Evolutionary conservation across 2,329 filamentous ascomycete species (phyloP), one percentile per base, ranked within the genome.

Genomic region (Allantophomopsis lycopodina): DNA sequence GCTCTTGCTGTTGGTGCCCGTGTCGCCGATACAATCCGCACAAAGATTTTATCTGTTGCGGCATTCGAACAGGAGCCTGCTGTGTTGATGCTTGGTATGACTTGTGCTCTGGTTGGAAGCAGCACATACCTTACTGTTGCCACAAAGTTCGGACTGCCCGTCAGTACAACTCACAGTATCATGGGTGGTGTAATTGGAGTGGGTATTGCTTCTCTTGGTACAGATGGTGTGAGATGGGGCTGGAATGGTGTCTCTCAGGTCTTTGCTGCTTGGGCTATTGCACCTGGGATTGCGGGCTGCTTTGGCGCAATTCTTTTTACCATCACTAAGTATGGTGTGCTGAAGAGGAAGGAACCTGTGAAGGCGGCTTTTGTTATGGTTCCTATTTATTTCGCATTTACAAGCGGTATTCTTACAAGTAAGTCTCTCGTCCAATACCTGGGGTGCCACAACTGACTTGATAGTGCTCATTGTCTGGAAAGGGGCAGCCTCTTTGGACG

Each of bases 131-230:
- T 78, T n/a, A 74, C 72, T 43, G 53, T 73, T 44, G 67, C 68
- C 32, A 77, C 73, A 3, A 55, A 53, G 32, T 51, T 68, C 45
- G 71, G 71, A 31, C 62, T 75, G 46, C 74, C 73, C 30, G 72
- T 77, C 15, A 76, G 71, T 0, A 76, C 74, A 4, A 78, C 73
- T 2, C 72, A 77, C 53, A 73, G 71, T 11, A 66, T 77, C 43
- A 66, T 77, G 44, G 71, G 70, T 14, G 71, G 71, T 45, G 64
- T 79, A 21, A 60, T 76, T 40, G 74, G 74, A 41, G 71, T 75
- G 50, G 73, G 73, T 35, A 61, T 79, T 31, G 73, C 71, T 11
- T 56, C 63, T 8, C 57, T 76, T 20, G 73, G 73, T 5, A 55
- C 60, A 2, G 42, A 56, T 2, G 67, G 69, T 44, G 60, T 79